Evolutionary conservation across 2,329 filamentous ascomycete species (phyloP), one percentile per base, ranked within the genome.

Genomic region (Fusarium pseudonygamai): DNA sequence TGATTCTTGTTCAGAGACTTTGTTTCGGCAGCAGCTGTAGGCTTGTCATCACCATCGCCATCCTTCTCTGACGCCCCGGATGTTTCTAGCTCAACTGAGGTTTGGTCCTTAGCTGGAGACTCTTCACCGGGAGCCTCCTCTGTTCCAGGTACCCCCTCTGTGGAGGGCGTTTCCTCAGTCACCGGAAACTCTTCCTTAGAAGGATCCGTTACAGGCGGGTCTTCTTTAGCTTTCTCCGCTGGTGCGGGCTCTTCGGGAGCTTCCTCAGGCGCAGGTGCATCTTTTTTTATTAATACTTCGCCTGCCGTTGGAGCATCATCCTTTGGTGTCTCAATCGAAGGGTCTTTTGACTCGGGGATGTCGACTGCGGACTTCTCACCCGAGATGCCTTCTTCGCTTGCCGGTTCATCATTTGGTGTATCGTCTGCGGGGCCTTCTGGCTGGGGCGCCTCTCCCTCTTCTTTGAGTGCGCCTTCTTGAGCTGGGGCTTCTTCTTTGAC

Each of bases 1-100:
- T 62, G 46, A 18, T 57, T 76, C 60, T 77, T 79, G n/a, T n/a
- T 61, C 47, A 67, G 72, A 45, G 53, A 9, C 55, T 75, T 78
- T 22, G 50, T 60, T 37, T 63, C 60, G 42, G 49, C 20, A 13
- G 59, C 22, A 52, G 42, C 59, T 67, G 52, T 39, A 42, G 58
- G 49, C 28, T 72, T 72, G 18, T 75, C 67, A 60, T 52, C 63
- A 37, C 52, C 71, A 49, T 58, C 60, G 14, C 57, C 63, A n/a
- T 56, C 60, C 42, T 74, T 72, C n/a, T 26, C 57, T 14, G 60
- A 16, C 16, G 24, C 15, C n/a, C 60, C 59, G 15, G 37, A n/a
- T 26, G 20, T 43, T 47, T 68, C 59, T 18, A 46, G 36, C n/a
- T 62, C 64, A n/a, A 24, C 34, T 36, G 40, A 32, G 32, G 57